Base-by-base conservation (phyloP, 805 yeast genomes). In the Jamesozyma jinghongensis region DNA sequence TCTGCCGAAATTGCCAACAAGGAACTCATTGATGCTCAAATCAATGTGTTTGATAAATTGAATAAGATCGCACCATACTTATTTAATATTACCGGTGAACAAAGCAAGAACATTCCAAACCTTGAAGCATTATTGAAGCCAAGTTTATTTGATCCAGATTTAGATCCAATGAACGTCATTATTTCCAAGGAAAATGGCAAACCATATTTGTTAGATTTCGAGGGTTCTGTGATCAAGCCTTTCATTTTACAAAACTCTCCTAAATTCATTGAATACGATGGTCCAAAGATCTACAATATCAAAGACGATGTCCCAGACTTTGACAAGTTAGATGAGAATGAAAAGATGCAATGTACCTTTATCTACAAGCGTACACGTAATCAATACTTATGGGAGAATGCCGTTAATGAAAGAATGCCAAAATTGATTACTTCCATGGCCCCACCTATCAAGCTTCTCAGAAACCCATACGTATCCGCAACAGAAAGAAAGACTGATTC, bases 311-410 rank as follows among this genome's bases (percentile, higher is more conserved):
- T 85, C 45, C 86, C 82, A 34, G 78, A 76, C 37, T 88, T 68
- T 61, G 76, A 75, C 3, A 66, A 71, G 41, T 65, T 88, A 63
- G 75, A 75, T 37, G 94, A 82, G 32, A 65, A 74, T 34, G 92
- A 85, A 49, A 75, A 81, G 63, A 79, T 77, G 47, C 88, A 88
- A 59, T 84, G 83, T 53, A 80, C 81, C 53, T 88, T 83, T 65
- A 85, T 90, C 79, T 80, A 80, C 62, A 79, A 79, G 52, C 79
- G 90, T 63, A 88, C 97, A 4, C 79, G 96, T 70, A 86, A 88
- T 59, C 95, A 90, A 63, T 79, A 82, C 51, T 63, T 83, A 42
- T 90, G 94, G 88, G 97, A 90, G 63, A 64, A 74, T 44, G 74
- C 79, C 19, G 68, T 88, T 51, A 85, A 82, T 53, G 73, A 75